Base-by-base conservation (phyloP, 495 filamentous ascomycete species). In the Pseudevernia furfuracea region DNA sequence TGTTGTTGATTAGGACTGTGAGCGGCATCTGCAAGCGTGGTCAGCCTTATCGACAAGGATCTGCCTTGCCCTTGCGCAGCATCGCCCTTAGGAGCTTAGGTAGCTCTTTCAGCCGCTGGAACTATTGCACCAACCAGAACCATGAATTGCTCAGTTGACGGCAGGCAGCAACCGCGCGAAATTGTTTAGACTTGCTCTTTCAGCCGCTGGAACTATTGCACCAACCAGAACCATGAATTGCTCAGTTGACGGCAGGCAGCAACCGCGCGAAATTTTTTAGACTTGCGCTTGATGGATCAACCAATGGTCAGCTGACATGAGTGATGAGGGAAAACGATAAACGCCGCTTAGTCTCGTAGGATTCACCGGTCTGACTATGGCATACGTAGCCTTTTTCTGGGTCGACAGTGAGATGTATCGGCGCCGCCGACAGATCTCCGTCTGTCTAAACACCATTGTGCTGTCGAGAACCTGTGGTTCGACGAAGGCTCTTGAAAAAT, bases 1-100 rank as follows among this genome's bases (percentile, higher is more conserved):
- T 36, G 6, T 34, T 32, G 17, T 32, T 53, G 1, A 15, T 28
- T 53, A 32, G 25, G 25, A 53, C 32, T 53, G 28, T 9, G 49
- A 14, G 25, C 52, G 28, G 30, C 30, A 55, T 55, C 15, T 55
- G 52, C 25, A 32, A 53, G 49, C 49, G 48, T 52, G 14, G 49
- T 53, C 49, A 55, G 52, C 52, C 52, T 34, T 6, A 34, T 55
- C 52, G 30, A 12, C 17, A 17, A 21, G 15, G 52, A 55, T 55
- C 30, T 55, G 52, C 52, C 52, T 55, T n/a, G 30, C 28, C 15
- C 52, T 55, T 55, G 52, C 52, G 52, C 52, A 55, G 52, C 30
- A 21, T 3, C 15, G 23, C 49, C 28, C 25, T 30, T n/a, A n/a
- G n/a, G n/a, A n/a, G n/a, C n/a, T 53, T 32, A 6, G 38, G 49